Conservation (phyloP, 148 eudicot species). For the Euryodendron excelsum region DNA sequence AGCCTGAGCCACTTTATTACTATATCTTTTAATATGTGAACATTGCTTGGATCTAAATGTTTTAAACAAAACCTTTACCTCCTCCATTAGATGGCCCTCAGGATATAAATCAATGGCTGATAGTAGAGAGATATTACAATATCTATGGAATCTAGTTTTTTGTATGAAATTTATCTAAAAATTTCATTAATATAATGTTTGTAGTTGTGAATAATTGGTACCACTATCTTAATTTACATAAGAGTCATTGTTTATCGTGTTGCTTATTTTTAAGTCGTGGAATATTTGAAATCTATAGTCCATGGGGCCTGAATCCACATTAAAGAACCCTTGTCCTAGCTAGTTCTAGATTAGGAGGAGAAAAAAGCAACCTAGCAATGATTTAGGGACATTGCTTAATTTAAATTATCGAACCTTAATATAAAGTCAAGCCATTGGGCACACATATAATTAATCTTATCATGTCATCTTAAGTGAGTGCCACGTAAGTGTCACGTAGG, state of each 20-base stretch:
- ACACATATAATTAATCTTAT: not conserved
- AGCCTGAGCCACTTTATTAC: no score
- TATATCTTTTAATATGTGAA: no score
- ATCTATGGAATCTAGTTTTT: no score
- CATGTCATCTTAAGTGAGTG: not conserved
- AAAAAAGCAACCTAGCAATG: constrained; percentile 19
- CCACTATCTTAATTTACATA: constrained; percentile 36
- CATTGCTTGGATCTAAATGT: no score
- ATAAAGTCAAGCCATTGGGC: not conserved
- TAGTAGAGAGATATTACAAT: no score
- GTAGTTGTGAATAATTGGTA: constrained; percentile 41
- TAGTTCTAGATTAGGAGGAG: constrained; percentile 28
- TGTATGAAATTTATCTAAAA: no score
- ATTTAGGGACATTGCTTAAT: constrained; percentile 13
- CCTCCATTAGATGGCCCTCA: no score
- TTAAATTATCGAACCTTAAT: not conserved
- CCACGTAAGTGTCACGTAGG: constrained; percentile 8
- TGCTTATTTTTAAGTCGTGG: constrained; percentile 7
- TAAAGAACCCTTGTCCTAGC: constrained; percentile 6
- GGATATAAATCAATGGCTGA: no score
- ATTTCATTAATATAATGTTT: no score
- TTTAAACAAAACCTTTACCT: no score
- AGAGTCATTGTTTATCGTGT: constrained; percentile 15
- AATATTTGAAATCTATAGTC: constrained; percentile 30
- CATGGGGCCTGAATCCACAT: constrained; percentile 45